A percentile compares a stretch with the other conserved stretches of the same genome.
These are phyloP conservation scores for Trypanosoma conorhini DNA, from an alignment of 208 protist genomes.

Conservation along the genomic window DNA sequence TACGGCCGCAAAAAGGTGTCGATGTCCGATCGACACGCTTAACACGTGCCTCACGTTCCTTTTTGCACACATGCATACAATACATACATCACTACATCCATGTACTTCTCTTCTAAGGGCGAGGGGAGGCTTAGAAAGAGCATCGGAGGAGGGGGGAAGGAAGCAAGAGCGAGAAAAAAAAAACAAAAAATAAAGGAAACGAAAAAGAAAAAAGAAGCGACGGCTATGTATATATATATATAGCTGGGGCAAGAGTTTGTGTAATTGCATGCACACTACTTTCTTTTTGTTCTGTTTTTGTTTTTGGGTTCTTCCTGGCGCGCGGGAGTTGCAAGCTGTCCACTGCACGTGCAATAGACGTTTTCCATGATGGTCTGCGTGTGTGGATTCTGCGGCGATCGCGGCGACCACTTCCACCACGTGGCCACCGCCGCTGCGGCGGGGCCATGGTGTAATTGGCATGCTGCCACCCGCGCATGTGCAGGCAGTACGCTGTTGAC, in stretches of 20 bases:
- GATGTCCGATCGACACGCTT: conserved; percentile 3
- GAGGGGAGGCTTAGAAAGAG: neutral
- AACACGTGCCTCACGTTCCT: neutral
- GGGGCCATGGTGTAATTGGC: neutral
- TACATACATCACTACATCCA: neutral
- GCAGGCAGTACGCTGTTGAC: too few relatives aligned
- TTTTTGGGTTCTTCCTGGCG: neutral
- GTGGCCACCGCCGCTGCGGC: neutral
- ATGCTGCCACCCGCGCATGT: neutral
- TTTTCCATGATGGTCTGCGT: neutral
- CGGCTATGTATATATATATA: too few relatives aligned
- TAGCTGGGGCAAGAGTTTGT: neutral
- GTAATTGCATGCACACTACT: neutral
- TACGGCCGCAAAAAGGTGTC: conserved; percentile 20
- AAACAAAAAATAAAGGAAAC: too few relatives aligned
- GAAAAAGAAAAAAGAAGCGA: neutral
- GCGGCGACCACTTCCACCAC: neutral
- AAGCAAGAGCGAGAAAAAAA: too few relatives aligned
- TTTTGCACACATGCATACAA: neutral
- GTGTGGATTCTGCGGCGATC: neutral
- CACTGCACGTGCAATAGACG: neutral
- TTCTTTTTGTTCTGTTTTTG: neutral
- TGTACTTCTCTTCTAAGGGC: neutral
- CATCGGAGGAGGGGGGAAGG: neutral
- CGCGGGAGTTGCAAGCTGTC: neutral